Evolutionary conservation across 1,284 basidiomycete species (phyloP).

Genomic region (Hortiboletus rubellus): DNA sequence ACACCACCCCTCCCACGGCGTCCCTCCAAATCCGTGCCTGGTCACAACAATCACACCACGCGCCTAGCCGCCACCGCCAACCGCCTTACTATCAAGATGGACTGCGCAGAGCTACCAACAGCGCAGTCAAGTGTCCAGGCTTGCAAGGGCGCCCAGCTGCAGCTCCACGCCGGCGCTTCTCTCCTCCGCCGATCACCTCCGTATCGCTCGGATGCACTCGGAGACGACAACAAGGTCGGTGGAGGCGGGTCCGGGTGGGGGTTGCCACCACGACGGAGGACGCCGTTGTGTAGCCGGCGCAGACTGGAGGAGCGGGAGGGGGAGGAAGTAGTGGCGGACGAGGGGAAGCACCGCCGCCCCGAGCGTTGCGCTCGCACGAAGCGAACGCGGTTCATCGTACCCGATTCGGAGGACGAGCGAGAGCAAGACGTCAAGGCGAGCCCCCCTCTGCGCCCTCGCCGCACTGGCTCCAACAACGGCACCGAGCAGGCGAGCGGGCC

Average conservation of each 20-base stretch:
- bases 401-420: not conserved
- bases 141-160: not conserved
- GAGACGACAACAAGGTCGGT: not conserved
- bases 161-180: not conserved
- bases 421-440: not conserved
- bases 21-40: not conserved
- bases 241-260: not conserved
- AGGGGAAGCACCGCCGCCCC: not conserved
- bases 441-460: not conserved
- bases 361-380: constrained; percentile 1
- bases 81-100: not conserved
- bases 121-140: constrained; percentile 8
- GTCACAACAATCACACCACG: not conserved
- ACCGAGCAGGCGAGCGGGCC: not conserved
- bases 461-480: not conserved
- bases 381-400: constrained; percentile 17
- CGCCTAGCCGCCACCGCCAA: not conserved
- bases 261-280: not conserved
- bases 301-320: not conserved
- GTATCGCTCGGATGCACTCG: not conserved
- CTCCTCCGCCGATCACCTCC: not conserved
- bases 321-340: not conserved
- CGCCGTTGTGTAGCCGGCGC: not conserved
- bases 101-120: not conserved
- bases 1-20: constrained; percentile 13